phyloP scores from a whole-genome alignment of 2,329 filamentous ascomycete species.

The Penicillium digitatum region DNA sequence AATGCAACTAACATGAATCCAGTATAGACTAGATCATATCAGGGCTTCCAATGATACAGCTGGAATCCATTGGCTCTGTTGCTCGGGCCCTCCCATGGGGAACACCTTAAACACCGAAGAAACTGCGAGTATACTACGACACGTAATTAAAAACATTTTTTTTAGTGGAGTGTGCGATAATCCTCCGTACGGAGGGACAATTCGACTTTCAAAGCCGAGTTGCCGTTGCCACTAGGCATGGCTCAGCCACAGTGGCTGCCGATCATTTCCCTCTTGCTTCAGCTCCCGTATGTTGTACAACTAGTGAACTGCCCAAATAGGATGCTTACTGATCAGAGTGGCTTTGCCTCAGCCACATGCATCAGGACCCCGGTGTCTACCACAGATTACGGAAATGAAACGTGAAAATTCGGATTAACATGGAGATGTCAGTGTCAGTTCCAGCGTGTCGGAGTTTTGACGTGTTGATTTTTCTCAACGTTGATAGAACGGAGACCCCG shows the following conservation, averaged over 20 bases:
- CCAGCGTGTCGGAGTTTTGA: neutral
- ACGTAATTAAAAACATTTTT: no score
- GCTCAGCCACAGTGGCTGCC: neutral
- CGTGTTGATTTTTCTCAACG: neutral
- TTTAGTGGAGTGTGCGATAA: neutral
- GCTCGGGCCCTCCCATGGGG: neutral
- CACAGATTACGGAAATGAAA: no score
- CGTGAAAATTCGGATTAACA: constrained; percentile 11
- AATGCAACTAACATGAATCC: neutral
- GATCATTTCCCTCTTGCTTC: constrained; percentile 7
- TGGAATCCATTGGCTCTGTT: neutral
- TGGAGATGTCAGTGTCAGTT: constrained; percentile 1
- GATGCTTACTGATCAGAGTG: neutral
- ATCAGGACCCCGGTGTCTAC: neutral
- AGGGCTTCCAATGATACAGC: neutral
- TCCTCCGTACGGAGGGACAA: neutral
- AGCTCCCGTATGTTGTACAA: no score
- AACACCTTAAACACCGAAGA: neutral
- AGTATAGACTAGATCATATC: neutral
- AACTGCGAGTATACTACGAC: neutral
- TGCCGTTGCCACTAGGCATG: neutral
- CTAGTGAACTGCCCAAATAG: neutral
- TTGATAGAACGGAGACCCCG: neutral
- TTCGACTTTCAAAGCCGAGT: neutral
- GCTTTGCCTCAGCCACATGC: constrained; percentile 1